Percentiles rank a stretch among this genome's conserved stretches.
Evolutionary conservation across 2,329 filamentous ascomycete species (phyloP).

Genomic region (Xylariales sp.): DNA sequence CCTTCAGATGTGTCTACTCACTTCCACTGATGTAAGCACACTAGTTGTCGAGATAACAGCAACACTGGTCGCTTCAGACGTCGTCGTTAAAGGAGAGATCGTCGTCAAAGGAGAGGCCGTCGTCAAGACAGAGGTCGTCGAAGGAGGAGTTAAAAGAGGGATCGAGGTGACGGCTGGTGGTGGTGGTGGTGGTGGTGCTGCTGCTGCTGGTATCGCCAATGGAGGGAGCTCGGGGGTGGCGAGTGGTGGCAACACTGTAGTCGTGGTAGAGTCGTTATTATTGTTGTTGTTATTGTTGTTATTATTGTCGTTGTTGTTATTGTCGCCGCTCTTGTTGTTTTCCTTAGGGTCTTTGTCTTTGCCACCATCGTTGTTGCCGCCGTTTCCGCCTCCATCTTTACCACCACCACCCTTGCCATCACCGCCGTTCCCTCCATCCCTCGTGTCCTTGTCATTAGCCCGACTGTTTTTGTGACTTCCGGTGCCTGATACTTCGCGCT

Average conservation of each 20-base stretch:
- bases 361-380: neutral
- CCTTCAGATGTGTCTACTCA: too few species aligned
- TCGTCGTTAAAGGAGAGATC: too few species aligned
- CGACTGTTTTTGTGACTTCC: conserved; percentile 8
- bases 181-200: neutral
- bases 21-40: neutral
- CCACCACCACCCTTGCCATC: neutral
- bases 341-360: neutral
- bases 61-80: too few species aligned
- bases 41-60: neutral
- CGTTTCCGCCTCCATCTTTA: neutral
- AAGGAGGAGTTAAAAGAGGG: neutral
- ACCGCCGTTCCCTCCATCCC: neutral
- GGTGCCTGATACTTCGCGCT: neutral
- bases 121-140: too few species aligned
- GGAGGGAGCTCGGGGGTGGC: neutral
- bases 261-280: neutral
- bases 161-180: neutral
- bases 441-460: conserved; percentile 6
- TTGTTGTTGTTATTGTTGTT: neutral
- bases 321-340: neutral
- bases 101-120: too few species aligned
- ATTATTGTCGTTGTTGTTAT: neutral
- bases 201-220: neutral
- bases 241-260: neutral